Conservation (phyloP, 176 grass and related monocot genomes). For the Rhipidocladum racemiflorum region DNA sequence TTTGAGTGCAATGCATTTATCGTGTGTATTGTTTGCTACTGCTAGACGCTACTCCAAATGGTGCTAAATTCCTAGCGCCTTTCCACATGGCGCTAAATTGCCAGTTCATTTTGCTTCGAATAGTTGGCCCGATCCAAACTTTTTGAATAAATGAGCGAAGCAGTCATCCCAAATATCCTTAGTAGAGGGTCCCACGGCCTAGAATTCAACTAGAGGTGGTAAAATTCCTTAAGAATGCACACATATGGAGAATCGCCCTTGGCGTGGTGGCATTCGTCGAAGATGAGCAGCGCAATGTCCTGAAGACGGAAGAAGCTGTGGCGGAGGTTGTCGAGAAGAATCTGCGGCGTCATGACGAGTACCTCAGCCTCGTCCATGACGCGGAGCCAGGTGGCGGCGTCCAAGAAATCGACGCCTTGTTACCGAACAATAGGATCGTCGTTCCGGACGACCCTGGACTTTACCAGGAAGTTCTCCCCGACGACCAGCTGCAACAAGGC, state of each 20-base stretch:
- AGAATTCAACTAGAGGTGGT: conserved; percentile 53
- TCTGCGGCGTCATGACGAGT: conserved; percentile 87
- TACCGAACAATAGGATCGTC: no score
- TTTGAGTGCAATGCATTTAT: no score
- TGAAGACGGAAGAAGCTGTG: conserved; percentile 57
- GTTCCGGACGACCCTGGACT: no score
- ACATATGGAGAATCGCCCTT: conserved; percentile 55
- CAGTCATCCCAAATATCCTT: conserved; percentile 83
- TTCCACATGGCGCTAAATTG: no score
- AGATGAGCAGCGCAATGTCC: conserved; percentile 68
- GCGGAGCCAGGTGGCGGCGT: conserved; percentile 27
- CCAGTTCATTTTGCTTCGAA: neutral
- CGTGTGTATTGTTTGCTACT: no score
- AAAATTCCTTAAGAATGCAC: conserved; percentile 80
- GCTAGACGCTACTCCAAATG: no score
- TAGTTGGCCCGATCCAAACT: conserved; percentile 36
- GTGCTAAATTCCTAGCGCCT: no score
- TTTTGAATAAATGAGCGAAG: conserved; percentile 57
- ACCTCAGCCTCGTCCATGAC: conserved; percentile 49
- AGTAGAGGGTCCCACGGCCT: conserved; percentile 43
- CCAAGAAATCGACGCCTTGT: conserved; percentile 59
- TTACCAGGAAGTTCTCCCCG: no score
- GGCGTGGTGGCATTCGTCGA: conserved; percentile 79
- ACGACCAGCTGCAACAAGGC: no score
- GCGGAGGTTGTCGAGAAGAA: conserved; percentile 68